A percentile compares a stretch with the other conserved stretches of the same genome.
Evolutionary conservation across 306 rosid species (phyloP).

Genomic region (Cicer chorassanicum): DNA sequence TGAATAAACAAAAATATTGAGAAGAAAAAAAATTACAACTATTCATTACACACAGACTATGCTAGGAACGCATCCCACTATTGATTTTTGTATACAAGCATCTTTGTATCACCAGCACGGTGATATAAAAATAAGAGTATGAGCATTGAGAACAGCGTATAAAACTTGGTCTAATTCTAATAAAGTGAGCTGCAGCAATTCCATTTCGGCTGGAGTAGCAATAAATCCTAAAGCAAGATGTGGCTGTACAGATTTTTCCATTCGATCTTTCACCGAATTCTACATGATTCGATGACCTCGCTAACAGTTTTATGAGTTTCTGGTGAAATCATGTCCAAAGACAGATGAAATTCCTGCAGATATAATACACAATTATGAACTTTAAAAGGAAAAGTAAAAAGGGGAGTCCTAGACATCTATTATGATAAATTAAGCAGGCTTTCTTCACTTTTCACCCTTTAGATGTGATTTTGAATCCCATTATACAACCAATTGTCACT

Average conservation of each 20-base stretch:
- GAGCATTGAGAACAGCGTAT: slow-evolving; percentile 39
- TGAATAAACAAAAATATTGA: slow-evolving; percentile 48
- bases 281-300: slow-evolving; percentile 95
- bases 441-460: too few species aligned
- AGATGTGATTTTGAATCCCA: not conserved
- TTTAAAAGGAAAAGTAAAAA: not conserved
- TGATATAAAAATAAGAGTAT: slow-evolving; percentile 45
- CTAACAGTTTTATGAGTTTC: slow-evolving; percentile 93
- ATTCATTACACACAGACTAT: slow-evolving; percentile 50
- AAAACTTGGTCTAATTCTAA: slow-evolving; percentile 50
- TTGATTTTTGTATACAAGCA: slow-evolving; percentile 64
- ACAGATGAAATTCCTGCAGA: slow-evolving; percentile 91
- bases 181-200: slow-evolving; percentile 45
- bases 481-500: not conserved
- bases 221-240: slow-evolving; percentile 52
- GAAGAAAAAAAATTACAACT: slow-evolving; percentile 35
- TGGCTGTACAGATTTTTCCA: slow-evolving; percentile 66
- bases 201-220: slow-evolving; percentile 35
- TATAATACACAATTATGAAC: not conserved
- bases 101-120: slow-evolving; percentile 58
- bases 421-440: slow-evolving; percentile 11
- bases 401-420: slow-evolving; percentile 17
- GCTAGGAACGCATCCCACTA: slow-evolving; percentile 53
- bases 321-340: slow-evolving; percentile 90
- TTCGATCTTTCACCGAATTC: slow-evolving; percentile 59